phyloP scores from a whole-genome alignment of 345 rosid genomes.

The Leavenworthia alabamica region DNA sequence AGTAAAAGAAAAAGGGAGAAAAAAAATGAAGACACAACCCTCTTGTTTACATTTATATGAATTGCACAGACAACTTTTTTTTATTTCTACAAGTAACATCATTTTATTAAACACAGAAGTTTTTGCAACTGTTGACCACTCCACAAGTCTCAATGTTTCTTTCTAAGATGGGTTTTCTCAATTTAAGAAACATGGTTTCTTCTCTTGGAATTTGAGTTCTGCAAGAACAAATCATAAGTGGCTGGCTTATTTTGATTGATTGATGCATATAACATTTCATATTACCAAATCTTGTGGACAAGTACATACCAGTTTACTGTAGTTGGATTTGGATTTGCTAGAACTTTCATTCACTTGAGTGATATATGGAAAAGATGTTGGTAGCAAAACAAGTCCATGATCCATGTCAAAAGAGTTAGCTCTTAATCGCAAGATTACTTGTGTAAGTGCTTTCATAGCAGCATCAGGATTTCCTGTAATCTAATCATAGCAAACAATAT shows the following conservation, averaged over 20 bases:
- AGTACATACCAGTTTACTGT: conserved; percentile 42
- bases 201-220: conserved; percentile 44
- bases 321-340: conserved; percentile 43
- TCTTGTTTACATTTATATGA: conserved; percentile 15
- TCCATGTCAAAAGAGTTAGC: conserved; percentile 65
- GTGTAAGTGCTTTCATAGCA: conserved; percentile 62
- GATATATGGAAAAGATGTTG: conserved; percentile 55
- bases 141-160: background rate
- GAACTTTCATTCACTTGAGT: conserved; percentile 41
- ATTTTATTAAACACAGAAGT: conserved; percentile 1
- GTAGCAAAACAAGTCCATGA: conserved; percentile 43
- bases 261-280: background rate
- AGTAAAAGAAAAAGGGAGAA: background rate
- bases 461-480: conserved; percentile 65
- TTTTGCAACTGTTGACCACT: background rate
- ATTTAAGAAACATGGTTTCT: conserved; percentile 46
- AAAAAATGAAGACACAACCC: background rate
- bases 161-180: background rate
- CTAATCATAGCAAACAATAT: conserved; percentile 25
- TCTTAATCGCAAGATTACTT: conserved; percentile 52
- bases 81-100: conserved; percentile 1
- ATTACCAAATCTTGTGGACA: background rate
- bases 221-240: conserved; percentile 7
- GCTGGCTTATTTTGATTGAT: background rate
- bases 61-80: background rate